Percentiles rank a stretch among this genome's conserved stretches.
phyloP scores from a whole-genome alignment of 768 basidiomycete genomes.

The Cubamyces lactineus region DNA sequence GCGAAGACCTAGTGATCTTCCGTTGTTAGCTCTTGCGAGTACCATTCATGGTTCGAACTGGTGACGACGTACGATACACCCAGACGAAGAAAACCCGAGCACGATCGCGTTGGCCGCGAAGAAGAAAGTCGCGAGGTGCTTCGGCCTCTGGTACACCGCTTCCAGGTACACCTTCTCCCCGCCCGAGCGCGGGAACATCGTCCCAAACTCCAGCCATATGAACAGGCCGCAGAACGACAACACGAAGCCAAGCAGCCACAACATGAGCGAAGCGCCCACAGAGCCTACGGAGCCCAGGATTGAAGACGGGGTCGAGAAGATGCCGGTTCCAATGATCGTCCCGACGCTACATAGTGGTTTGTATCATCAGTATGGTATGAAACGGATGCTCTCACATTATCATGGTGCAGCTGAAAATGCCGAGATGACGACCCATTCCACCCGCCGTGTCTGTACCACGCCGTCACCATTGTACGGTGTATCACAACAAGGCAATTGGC shows the following conservation, averaged over 20 bases:
- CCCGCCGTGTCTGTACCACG: conserved; percentile 47
- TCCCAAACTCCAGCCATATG: conserved; percentile 65
- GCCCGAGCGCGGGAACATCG: conserved; percentile 64
- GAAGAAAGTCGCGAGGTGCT: conserved; percentile 37
- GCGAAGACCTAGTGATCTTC: conserved; percentile 33
- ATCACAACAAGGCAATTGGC: neutral
- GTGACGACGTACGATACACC: conserved; percentile 27
- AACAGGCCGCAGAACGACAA: conserved; percentile 62
- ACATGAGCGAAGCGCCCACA: conserved; percentile 62
- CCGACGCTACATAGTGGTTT: conserved; percentile 43
- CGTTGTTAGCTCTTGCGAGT: no score
- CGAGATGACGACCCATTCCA: conserved; percentile 60
- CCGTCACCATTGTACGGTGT: neutral
- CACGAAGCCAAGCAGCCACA: conserved; percentile 63
- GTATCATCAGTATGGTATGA: neutral
- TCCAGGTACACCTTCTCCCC: conserved; percentile 71
- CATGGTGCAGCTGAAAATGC: conserved; percentile 58
- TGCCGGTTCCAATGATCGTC: conserved; percentile 62
- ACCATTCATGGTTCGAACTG: no score
- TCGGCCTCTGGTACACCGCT: conserved; percentile 47
- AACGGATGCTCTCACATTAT: conserved; percentile 43
- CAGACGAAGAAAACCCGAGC: conserved; percentile 40
- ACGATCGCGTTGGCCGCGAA: conserved; percentile 40
- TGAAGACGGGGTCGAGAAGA: conserved; percentile 63
- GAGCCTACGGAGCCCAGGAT: conserved; percentile 60